phyloP scores from a whole-genome alignment of 306 rosid species.

The Potentilla sterilis region DNA sequence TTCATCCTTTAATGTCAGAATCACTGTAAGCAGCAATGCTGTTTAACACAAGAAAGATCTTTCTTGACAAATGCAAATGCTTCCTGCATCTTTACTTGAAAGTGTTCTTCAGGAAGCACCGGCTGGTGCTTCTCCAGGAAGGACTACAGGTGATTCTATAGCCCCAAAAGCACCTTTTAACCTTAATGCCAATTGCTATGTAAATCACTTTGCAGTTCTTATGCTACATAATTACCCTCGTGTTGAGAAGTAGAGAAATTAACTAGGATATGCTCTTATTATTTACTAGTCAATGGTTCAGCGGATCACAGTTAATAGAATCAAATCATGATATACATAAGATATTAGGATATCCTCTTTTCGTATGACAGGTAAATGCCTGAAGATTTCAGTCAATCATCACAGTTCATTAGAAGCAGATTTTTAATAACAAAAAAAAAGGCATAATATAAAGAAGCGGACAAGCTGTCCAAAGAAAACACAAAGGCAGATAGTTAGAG shows the following conservation, averaged over 20 bases:
- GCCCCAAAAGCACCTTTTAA: neutral
- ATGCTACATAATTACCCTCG: neutral
- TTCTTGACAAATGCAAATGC: neutral
- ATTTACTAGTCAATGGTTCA: neutral
- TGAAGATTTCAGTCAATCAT: neutral
- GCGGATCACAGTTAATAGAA: neutral
- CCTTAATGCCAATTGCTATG: neutral
- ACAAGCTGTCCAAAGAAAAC: neutral
- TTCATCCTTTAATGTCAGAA: neutral
- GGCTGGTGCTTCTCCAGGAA: neutral
- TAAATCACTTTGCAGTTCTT: neutral
- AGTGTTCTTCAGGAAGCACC: neutral
- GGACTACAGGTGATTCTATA: neutral
- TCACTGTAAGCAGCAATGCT: neutral
- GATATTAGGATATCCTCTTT: neutral
- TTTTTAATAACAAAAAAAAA: neutral
- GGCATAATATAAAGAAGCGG: neutral
- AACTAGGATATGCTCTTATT: neutral
- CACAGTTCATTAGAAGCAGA: neutral
- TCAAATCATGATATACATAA: neutral
- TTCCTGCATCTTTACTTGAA: neutral
- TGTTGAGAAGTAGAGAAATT: neutral
- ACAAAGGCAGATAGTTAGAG: neutral
- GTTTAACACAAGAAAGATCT: neutral
- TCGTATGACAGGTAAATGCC: neutral